Base-by-base conservation (phyloP, 768 basidiomycete species). In the Serendipita vermifera region DNA sequence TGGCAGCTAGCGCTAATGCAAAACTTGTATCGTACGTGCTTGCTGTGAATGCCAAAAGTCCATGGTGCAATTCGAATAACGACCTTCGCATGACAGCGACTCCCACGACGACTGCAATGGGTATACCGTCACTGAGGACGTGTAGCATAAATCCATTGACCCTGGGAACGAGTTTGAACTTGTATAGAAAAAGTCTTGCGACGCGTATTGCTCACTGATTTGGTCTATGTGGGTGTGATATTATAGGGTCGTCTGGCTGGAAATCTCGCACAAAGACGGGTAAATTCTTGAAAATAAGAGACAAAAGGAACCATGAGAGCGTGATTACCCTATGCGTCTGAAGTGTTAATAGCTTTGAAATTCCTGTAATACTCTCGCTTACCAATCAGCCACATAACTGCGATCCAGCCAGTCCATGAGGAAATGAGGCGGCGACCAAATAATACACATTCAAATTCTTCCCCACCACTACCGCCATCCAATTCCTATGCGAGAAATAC, bases 371-470 rank as follows among this genome's bases (percentile, higher is more conserved):
- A 31, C 6, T 5, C 31, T 22, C 4, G 40, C 63, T 61, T 62
- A 77, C 81, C 82, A 83, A 63, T 83, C 82, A 3, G 73, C 54
- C 9, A 73, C 22, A 62, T 81, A 82, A 9, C 75, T 71, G 38
- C 62, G 55, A 48, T 71, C 65, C 13, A 64, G 60, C 67, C 70
- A 72, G 53, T 59, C 54, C 41, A 36, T 38, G 22, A 46, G 22
- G 13, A 38, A 54, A 22, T 58, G n/a, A 41, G 15, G 46, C 32
- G 22, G n/a, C 22, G 46, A 51, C 26, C 22, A 31, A 31, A 31
- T 26, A 51, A 22, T n/a, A n/a, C n/a, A n/a, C n/a, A n/a, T n/a
- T n/a, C n/a, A n/a, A n/a, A n/a, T n/a, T n/a, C n/a, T n/a, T n/a
- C n/a, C n/a, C n/a, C n/a, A n/a, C n/a, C n/a, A n/a, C n/a, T n/a